Base-by-base conservation (phyloP, 2,329 filamentous ascomycete species). In the Penicillium nordicum region DNA sequence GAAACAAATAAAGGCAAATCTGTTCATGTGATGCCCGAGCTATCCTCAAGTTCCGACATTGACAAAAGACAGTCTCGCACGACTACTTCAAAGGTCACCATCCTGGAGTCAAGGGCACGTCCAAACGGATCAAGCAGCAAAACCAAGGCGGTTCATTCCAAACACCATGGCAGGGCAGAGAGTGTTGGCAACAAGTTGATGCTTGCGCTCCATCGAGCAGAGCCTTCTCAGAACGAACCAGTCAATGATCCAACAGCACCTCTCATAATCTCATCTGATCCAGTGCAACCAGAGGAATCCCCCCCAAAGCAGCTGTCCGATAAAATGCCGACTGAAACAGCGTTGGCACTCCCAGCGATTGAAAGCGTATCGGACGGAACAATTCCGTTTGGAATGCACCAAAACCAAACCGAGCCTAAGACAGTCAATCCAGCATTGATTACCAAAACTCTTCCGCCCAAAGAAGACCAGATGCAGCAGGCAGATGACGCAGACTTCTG, bases 141-240 rank as follows among this genome's bases (percentile, higher is more conserved):
- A 42, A 10, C 21, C 11, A 46, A 29, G 21, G 23, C 23, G 12
- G 21, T 14, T n/a, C 41, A 44, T 21, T 9, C 4, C 3, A n/a
- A 21, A 16, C 6, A 23, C 10, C 16, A 16, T 18, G 53, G 53
- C 6, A 52, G 53, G 46, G 53, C 53, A 41, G 14, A 46, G 42
- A 46, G 32, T 30, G 53, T 56, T 36, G 53, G 53, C 1, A 46
- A 25, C 42, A 56, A 56, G 25, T 16, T 56, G 32, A 52, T 56
- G 41, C 48, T 52, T 37, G 53, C 53, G 29, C 53, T 56, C 12
- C 42, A 56, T 10, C 21, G 41, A 43, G 5, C 21, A 23, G 29
- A 42, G 21, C 8, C 23, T 32, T 46, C 42, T 52, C 29, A 34
- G 11, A 14, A 27, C 11, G 16, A 34, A 23, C 21, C 42, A 29